Percentiles rank a stretch among this genome's conserved stretches.
phyloP scores from a whole-genome alignment of 495 filamentous ascomycete species.

The Venustampulla echinocandica region DNA sequence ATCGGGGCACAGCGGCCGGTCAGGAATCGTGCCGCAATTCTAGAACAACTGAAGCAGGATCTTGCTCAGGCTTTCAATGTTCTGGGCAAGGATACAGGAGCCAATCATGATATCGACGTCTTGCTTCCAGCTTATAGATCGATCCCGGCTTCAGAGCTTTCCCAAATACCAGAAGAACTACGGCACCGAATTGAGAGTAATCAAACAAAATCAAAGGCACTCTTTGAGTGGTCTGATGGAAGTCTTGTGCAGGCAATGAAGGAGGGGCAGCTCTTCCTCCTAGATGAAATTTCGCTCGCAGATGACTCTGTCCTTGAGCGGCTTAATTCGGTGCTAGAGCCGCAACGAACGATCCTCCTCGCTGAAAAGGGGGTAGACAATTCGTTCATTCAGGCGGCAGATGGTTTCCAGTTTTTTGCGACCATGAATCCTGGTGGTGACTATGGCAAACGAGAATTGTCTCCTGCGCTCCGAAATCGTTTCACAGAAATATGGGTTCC shows the following conservation, averaged over 20 bases:
- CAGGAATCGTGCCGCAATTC: conserved; percentile 65
- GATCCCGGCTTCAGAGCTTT: conserved; percentile 8
- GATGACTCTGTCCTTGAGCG: conserved; percentile 96
- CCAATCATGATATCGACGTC: conserved; percentile 28
- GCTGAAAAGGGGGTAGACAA: conserved; percentile 87
- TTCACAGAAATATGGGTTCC: conserved; percentile 99
- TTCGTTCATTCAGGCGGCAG: conserved; percentile 64
- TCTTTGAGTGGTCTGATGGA: conserved; percentile 97
- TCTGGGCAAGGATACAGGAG: conserved; percentile 24
- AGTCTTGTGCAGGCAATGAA: conserved; percentile 94
- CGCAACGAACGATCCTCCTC: conserved; percentile 73
- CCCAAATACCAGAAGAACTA: conserved; percentile 39
- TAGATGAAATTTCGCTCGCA: conserved; percentile 96
- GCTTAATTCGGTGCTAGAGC: conserved; percentile 94
- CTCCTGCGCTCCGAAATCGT: conserved; percentile 86
- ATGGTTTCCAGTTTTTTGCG: conserved; percentile 89
- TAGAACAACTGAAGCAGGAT: conserved; percentile 55
- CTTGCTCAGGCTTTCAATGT: conserved; percentile 40
- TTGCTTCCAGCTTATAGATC: conserved; percentile 10
- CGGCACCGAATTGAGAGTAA: conserved; percentile 49
- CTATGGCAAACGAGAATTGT: conserved; percentile 95
- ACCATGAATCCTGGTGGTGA: conserved; percentile 99
- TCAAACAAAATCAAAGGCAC: conserved; percentile 56
- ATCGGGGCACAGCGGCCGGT: conserved; percentile 93
- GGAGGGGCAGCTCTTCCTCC: conserved; percentile 76